Evolutionary conservation across 495 filamentous ascomycete genomes (phyloP).

Genomic region (Antarctomyces pellizariae): DNA sequence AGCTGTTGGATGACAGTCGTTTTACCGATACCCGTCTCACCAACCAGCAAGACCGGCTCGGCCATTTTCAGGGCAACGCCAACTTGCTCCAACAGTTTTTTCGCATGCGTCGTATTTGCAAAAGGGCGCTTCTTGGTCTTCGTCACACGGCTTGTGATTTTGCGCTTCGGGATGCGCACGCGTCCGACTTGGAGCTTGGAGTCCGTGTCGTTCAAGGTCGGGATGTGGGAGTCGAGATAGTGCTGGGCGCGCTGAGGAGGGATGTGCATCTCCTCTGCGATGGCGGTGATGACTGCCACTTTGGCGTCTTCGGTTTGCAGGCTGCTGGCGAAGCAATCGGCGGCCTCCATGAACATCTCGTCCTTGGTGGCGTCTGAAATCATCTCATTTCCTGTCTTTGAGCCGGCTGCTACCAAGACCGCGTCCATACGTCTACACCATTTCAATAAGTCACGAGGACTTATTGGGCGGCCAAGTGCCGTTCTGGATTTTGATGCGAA

Average conservation of each 20-base stretch:
- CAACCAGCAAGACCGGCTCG: constrained; percentile 81
- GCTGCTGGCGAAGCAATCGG: constrained; percentile 70
- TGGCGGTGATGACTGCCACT: constrained; percentile 32
- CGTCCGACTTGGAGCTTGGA: constrained; percentile 42
- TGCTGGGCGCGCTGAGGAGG: constrained; percentile 54
- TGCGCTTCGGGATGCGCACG: constrained; percentile 27
- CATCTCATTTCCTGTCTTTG: constrained; percentile 50
- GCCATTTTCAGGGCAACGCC: constrained; percentile 55
- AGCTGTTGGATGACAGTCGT: constrained; percentile 88
- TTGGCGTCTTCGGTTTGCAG: constrained; percentile 42
- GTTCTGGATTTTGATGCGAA: constrained; percentile 30
- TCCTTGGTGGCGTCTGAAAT: constrained; percentile 50
- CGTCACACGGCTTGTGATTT: constrained; percentile 16
- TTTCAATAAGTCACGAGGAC: constrained; percentile 68
- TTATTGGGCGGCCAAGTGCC: constrained; percentile 32
- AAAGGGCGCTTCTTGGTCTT: constrained; percentile 31
- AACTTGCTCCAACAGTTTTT: constrained; percentile 60
- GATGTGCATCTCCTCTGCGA: constrained; percentile 69
- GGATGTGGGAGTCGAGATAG: constrained; percentile 42
- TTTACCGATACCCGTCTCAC: constrained; percentile 96
- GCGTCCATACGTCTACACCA: constrained; percentile 57
- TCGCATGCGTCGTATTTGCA: constrained; percentile 48
- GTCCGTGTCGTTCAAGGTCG: constrained; percentile 32
- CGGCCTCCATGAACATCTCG: constrained; percentile 70
- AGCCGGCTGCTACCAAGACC: constrained; percentile 29